phyloP scores from a whole-genome alignment of 257 asterid species.

The Hygrophila difformis region DNA sequence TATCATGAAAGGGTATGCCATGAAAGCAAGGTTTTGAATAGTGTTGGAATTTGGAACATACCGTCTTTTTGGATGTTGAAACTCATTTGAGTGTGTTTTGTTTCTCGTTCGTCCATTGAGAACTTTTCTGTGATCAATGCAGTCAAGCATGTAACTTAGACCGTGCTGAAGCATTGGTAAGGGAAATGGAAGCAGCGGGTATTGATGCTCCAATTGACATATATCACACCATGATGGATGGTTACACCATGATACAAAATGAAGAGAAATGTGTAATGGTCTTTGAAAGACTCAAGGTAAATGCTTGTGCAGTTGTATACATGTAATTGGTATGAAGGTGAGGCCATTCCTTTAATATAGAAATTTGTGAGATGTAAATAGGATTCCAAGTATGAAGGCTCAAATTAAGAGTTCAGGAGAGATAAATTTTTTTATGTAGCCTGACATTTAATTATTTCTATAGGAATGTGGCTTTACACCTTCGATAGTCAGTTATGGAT shows the following conservation, averaged over 20 bases:
- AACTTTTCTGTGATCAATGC: conserved; percentile 25
- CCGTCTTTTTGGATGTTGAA: background rate
- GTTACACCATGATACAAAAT: conserved; percentile 65
- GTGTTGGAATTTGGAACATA: background rate
- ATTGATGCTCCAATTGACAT: conserved; percentile 89
- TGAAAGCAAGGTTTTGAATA: background rate
- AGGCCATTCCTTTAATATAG: background rate
- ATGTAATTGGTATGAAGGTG: no score
- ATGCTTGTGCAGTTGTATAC: conserved; percentile 12
- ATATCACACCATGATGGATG: conserved; percentile 98
- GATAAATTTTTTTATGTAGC: background rate
- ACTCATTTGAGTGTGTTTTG: background rate
- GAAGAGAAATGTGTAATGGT: conserved; percentile 80
- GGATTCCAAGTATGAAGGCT: no score
- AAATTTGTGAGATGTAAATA: conserved; percentile 9
- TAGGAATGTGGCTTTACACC: conserved; percentile 93
- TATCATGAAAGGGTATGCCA: background rate
- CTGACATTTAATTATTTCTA: background rate
- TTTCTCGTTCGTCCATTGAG: no score
- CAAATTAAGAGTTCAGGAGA: background rate
- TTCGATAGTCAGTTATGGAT: conserved; percentile 80
- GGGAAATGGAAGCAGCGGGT: conserved; percentile 96
- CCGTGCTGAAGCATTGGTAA: conserved; percentile 87
- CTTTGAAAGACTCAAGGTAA: conserved; percentile 77
- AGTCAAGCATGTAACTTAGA: conserved; percentile 65